A percentile compares a stretch with the other conserved stretches of the same genome.
Conservation (phyloP, 129 eudicot genomes). For the Helianthus tuberosus region DNA sequence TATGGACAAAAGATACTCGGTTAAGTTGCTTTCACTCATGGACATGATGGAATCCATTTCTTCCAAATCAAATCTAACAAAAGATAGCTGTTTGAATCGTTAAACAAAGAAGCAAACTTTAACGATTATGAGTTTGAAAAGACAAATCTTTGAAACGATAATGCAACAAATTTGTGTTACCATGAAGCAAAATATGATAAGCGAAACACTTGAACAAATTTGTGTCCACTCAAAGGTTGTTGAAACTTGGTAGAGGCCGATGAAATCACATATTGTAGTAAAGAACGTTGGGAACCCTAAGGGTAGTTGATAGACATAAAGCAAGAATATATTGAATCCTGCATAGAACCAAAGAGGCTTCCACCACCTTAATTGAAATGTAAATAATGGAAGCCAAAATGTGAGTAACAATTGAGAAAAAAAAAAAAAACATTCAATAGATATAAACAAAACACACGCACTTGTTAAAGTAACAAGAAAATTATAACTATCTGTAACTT, state of each 20-base stretch:
- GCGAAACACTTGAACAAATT: constrained; percentile 51
- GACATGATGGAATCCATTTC: constrained; percentile 59
- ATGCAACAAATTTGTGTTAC: constrained; percentile 27
- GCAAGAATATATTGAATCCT: constrained; percentile 48
- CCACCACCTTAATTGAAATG: constrained; percentile 59
- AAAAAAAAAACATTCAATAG: background rate
- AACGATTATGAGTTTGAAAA: constrained; percentile 6
- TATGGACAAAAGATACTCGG: constrained; percentile 55
- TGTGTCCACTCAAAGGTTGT: constrained; percentile 44
- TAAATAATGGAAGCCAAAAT: constrained; percentile 36
- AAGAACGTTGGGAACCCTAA: constrained; percentile 35
- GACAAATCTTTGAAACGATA: background rate
- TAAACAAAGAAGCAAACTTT: constrained; percentile 6
- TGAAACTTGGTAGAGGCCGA: constrained; percentile 49
- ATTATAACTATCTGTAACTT: background rate
- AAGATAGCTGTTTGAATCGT: constrained; percentile 46
- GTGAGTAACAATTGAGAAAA: constrained; percentile 10
- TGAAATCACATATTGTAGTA: constrained; percentile 31
- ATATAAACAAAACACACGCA: no score
- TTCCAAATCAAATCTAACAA: constrained; percentile 55
- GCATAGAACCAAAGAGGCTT: constrained; percentile 60
- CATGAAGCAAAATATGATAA: constrained; percentile 53
- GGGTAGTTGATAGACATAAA: constrained; percentile 54
- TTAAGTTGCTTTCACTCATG: constrained; percentile 42
- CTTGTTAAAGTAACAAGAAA: constrained; percentile 4